Percentiles rank a stretch among this genome's conserved stretches.
These are phyloP conservation scores for Tritrichomonas musculus DNA, from an alignment of 208 protist species.

Conservation along the genomic window DNA sequence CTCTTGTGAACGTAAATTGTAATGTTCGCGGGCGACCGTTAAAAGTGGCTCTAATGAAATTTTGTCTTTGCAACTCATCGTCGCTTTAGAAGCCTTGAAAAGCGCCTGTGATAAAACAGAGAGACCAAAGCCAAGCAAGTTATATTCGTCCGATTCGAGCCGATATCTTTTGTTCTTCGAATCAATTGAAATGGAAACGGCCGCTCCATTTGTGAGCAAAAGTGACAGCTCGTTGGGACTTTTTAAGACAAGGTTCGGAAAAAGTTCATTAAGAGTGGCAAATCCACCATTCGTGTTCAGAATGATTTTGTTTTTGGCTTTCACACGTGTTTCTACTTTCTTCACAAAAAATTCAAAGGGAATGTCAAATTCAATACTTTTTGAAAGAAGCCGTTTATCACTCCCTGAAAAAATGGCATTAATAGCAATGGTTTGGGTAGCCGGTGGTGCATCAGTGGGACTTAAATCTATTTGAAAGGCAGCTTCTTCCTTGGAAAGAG, in stretches of 20 bases:
- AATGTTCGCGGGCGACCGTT: background rate
- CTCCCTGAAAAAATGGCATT: background rate
- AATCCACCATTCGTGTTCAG: background rate
- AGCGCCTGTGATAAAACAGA: background rate
- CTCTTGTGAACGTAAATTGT: background rate
- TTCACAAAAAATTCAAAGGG: background rate
- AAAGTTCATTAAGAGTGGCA: background rate
- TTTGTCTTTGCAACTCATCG: background rate
- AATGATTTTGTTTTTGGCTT: background rate
- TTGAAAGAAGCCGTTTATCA: background rate
- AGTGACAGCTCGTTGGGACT: background rate
- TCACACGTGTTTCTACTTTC: background rate
- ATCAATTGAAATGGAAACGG: background rate
- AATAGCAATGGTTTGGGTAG: background rate
- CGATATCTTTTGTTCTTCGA: slow-evolving; percentile 4
- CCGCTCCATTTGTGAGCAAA: background rate
- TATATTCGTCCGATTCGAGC: background rate
- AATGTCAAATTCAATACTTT: background rate
- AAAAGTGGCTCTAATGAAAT: background rate
- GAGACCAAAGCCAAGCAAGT: background rate
- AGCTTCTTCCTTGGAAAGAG: background rate
- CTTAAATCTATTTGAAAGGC: background rate
- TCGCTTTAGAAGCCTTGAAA: background rate
- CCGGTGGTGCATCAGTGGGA: background rate
- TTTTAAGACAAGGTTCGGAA: background rate